Base-by-base conservation (phyloP, 2,329 filamentous ascomycete species). In the Cladophialophora immunda region DNA sequence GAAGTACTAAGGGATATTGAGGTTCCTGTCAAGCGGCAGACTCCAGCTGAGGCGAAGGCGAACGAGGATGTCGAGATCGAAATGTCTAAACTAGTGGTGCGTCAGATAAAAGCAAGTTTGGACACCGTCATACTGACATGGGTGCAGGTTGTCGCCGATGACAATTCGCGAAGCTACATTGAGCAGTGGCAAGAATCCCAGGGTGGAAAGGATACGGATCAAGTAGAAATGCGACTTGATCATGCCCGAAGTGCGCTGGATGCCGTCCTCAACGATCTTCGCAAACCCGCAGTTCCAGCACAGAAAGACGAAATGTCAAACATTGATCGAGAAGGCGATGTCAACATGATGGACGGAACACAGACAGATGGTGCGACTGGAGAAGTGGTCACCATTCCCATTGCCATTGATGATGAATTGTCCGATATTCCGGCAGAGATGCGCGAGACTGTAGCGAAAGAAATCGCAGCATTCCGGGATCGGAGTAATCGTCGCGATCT, bases 381-480 rank as follows among this genome's bases (percentile, higher is more conserved):
- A 45, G 80, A 81, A 47, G 93, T 97, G 78, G 90, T 97, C 45
- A 97, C 94, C 65, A 97, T 98, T 66, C 90, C 93, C 3, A 85
- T 97, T 34, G 89, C 90, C 0, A 87, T 91, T 60, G 95, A 99
- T 70, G 96, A 99, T 75, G 95, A 99, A 75, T 84, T 99, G 53
- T 90, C 94, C 22, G 95, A 99, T 74, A 97, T 99, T 56, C 95
- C 95, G 0, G 90, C 92, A 0, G 95, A 98, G 76, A 96, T 97
- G 93, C 90, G 95, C 27, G 95, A 97, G 76, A 94, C 93, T 0
- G 95, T 99, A 17, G 92, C 95, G 0, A 90, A 90, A 65, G 96
- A 99, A 77, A 99, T 99, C 74, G 90, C 93, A 0, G 92, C 94
- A 0, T 99, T 99, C 82, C 87, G 95, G 71, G 95, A 99, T 72